Evolutionary conservation across 2,329 filamentous ascomycete species (phyloP).

Genomic region (Penicillium sp.): DNA sequence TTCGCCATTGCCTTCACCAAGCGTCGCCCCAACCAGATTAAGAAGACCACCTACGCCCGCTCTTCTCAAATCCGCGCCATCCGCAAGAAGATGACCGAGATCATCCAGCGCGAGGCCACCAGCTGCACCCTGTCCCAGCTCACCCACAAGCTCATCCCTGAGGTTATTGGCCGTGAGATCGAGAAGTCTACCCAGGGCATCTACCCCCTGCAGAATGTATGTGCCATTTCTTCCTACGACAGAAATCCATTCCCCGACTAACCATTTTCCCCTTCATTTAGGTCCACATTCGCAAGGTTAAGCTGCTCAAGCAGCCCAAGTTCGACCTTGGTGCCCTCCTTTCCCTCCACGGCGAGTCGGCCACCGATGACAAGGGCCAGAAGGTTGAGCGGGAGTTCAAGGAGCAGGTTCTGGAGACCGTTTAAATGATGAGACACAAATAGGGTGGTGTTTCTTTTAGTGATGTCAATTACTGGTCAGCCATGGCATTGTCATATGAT

Average conservation of each 20-base stretch:
- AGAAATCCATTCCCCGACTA: too few species aligned
- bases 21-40: conserved; percentile 98
- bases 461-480: conserved; percentile 78
- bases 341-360: conserved; percentile 95
- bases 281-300: conserved; percentile 99
- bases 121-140: conserved; percentile 95
- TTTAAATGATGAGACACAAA: conserved; percentile 63
- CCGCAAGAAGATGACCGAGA: conserved; percentile 99
- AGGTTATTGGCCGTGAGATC: conserved; percentile 99
- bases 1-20: conserved; percentile 99
- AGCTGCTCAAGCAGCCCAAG: conserved; percentile 98
- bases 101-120: conserved; percentile 94
- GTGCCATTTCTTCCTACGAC: conserved; percentile 38
- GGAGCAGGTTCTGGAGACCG: conserved; percentile 91
- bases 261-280: conserved; percentile 45
- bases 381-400: conserved; percentile 99
- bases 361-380: conserved; percentile 93
- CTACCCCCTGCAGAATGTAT: conserved; percentile 98
- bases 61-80: conserved; percentile 97
- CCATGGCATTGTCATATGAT: conserved; percentile 31
- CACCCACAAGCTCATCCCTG: conserved; percentile 97
- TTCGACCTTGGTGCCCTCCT: conserved; percentile 97
- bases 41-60: conserved; percentile 99
- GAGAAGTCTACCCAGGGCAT: conserved; percentile 99
- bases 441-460: conserved; percentile 50